Evolutionary conservation across 345 rosid species (phyloP).

Genomic region (Salix brachista): DNA sequence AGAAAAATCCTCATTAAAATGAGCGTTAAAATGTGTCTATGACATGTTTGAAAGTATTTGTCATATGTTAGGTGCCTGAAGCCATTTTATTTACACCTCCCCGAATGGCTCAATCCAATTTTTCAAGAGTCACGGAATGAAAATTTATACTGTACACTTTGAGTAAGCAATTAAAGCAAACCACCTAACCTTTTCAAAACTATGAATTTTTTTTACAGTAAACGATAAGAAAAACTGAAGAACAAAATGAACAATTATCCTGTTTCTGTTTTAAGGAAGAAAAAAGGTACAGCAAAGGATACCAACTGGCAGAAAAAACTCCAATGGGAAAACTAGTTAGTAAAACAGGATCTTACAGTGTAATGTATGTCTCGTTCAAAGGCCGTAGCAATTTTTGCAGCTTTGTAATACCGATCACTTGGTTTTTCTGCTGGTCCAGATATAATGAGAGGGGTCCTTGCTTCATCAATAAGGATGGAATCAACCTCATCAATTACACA

Average conservation of each 20-base stretch:
- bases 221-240: too few species aligned
- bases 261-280: too few species aligned
- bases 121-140: too few species aligned
- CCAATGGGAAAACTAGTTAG: too few species aligned
- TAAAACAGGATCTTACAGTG: conserved; percentile 48
- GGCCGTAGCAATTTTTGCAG: conserved; percentile 83
- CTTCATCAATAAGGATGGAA: conserved; percentile 97
- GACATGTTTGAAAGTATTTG: neutral
- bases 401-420: conserved; percentile 85
- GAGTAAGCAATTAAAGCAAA: too few species aligned
- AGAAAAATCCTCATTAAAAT: too few species aligned
- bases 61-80: neutral
- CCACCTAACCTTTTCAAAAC: too few species aligned
- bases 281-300: too few species aligned
- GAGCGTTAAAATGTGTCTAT: neutral
- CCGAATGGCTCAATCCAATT: neutral
- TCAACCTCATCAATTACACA: conserved; percentile 96
- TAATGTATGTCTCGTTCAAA: conserved; percentile 92
- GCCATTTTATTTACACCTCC: neutral
- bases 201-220: too few species aligned
- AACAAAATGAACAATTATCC: too few species aligned
- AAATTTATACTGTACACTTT: too few species aligned
- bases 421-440: conserved; percentile 98
- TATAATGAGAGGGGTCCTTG: conserved; percentile 95
- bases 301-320: too few species aligned